A percentile compares a stretch with the other conserved stretches of the same genome.
phyloP scores from a whole-genome alignment of 306 rosid genomes.

The Prunus kanzakura region DNA sequence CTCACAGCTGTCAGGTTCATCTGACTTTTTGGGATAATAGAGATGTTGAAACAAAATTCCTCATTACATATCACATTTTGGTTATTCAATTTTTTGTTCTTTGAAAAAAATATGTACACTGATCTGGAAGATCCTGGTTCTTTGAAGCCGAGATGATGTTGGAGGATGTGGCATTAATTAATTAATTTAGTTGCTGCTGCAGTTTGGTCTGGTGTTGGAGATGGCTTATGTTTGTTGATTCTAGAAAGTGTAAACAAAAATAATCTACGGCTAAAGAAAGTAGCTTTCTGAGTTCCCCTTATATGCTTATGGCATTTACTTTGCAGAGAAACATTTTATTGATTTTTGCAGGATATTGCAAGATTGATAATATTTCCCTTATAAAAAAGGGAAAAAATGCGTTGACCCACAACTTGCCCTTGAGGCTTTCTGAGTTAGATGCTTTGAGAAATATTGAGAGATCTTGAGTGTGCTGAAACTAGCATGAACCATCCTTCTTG shows the following conservation, averaged over 20 bases:
- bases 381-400: background rate
- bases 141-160: background rate
- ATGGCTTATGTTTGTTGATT: slow-evolving; percentile 13
- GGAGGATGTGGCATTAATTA: slow-evolving; percentile 1
- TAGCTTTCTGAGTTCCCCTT: background rate
- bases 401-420: no score
- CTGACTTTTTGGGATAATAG: slow-evolving; percentile 12
- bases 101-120: background rate
- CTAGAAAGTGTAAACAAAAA: slow-evolving; percentile 13
- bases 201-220: slow-evolving; percentile 5
- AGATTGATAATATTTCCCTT: background rate
- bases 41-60: slow-evolving; percentile 15
- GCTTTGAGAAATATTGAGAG: no score
- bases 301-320: background rate
- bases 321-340: background rate
- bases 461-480: no score
- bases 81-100: slow-evolving; percentile 11
- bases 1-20: slow-evolving; percentile 14
- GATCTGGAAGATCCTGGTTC: no score
- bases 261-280: background rate
- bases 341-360: background rate
- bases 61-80: slow-evolving; percentile 10
- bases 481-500: no score
- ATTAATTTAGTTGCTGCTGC: background rate
- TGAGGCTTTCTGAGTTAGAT: no score